Conservation (phyloP, 163 green algal genomes). For the Coccomyxa subellipsoidea region DNA sequence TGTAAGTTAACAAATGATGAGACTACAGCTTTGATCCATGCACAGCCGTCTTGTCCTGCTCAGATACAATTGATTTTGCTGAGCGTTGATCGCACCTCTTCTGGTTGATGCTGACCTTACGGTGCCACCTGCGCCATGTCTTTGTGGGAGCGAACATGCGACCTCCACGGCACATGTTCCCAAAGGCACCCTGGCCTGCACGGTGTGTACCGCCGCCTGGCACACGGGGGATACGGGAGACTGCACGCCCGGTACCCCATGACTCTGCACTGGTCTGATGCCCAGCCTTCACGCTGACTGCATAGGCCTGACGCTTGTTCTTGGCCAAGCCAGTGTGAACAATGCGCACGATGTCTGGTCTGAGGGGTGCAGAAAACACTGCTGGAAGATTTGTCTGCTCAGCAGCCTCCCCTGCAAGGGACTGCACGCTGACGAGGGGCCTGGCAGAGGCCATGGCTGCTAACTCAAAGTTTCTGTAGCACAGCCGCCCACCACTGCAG, state of each 20-base stretch:
- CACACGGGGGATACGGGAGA: constrained; percentile 99
- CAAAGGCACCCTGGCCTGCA: constrained; percentile 97
- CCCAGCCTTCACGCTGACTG: constrained; percentile 88
- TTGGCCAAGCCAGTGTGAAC: constrained; percentile 92
- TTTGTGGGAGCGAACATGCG: constrained; percentile 99
- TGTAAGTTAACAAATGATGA: no score
- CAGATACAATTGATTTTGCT: neutral
- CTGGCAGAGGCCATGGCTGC: constrained; percentile 42
- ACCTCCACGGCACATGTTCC: constrained; percentile 99
- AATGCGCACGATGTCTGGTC: constrained; percentile 89
- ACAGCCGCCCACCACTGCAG: neutral
- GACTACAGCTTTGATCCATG: no score
- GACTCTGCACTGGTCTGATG: constrained; percentile 98
- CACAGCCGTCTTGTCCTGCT: neutral
- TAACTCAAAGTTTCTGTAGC: neutral
- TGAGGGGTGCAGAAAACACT: constrained; percentile 93
- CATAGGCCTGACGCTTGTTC: constrained; percentile 95
- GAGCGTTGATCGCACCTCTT: constrained; percentile 62
- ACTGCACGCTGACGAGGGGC: constrained; percentile 87
- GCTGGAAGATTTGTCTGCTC: constrained; percentile 82
- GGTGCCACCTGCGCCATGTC: constrained; percentile 96
- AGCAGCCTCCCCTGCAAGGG: constrained; percentile 53
- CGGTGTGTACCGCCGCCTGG: constrained; percentile 95
- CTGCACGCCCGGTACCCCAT: constrained; percentile 97
- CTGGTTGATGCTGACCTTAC: constrained; percentile 97